phyloP scores from a whole-genome alignment of 305 asterid species.

The Solanum hybrid region DNA sequence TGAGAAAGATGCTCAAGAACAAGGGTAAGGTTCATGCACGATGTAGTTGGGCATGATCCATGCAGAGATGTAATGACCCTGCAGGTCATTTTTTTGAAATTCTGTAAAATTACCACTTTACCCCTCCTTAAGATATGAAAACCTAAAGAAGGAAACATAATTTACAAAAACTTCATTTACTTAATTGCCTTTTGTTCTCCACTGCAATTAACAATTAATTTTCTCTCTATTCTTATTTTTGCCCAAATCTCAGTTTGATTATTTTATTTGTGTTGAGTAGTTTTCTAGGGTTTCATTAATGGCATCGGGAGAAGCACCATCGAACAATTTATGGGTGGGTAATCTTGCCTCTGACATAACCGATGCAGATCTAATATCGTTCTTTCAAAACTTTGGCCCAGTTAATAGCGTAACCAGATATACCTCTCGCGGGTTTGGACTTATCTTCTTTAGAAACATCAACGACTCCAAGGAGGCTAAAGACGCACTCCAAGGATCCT shows the following conservation, averaged over 20 bases:
- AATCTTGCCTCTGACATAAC: neutral
- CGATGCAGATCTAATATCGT: neutral
- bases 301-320: neutral
- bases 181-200: neutral
- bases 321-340: neutral
- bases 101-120: neutral
- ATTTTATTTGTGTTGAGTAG: neutral
- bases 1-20: neutral
- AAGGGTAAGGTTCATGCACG: neutral
- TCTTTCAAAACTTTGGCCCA: neutral
- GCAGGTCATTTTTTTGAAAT: neutral
- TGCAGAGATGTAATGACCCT: neutral
- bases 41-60: neutral
- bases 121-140: neutral
- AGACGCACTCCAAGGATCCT: neutral
- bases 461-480: neutral
- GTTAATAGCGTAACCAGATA: neutral
- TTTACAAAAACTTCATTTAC: neutral
- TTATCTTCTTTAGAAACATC: neutral
- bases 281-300: neutral
- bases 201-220: too few species aligned
- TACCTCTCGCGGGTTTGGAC: neutral
- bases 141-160: neutral
- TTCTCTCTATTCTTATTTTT: neutral
- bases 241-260: neutral